Evolutionary conservation across 805 yeast genomes (phyloP).

Genomic region (Yamadazyma paraphyllophila): DNA sequence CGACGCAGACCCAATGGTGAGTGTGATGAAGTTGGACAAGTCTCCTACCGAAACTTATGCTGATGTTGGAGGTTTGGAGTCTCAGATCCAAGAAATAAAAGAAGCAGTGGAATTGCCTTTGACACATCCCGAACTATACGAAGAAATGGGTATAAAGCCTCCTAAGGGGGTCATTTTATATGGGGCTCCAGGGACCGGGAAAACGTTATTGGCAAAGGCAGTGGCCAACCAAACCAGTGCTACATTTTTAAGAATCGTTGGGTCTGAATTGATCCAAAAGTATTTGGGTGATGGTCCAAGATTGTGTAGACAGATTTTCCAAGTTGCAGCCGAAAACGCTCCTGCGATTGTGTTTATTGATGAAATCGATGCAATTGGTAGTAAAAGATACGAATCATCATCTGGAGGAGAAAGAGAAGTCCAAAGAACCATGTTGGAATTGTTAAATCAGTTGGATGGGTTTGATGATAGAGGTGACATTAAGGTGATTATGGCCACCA

Average conservation of each 20-base stretch:
- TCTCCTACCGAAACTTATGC: slow-evolving; percentile 97
- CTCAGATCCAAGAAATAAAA: slow-evolving; percentile 95
- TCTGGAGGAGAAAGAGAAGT: slow-evolving; percentile 97
- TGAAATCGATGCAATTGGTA: slow-evolving; percentile 98
- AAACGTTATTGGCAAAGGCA: slow-evolving; percentile 92
- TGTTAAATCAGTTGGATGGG: slow-evolving; percentile 93
- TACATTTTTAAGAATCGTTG: slow-evolving; percentile 92
- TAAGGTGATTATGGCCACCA: slow-evolving; percentile 97
- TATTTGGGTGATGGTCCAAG: slow-evolving; percentile 98
- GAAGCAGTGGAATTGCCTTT: slow-evolving; percentile 95
- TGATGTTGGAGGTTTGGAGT: slow-evolving; percentile 94
- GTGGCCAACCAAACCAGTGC: slow-evolving; percentile 98
- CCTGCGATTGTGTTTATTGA: slow-evolving; percentile 98
- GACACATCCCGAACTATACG: slow-evolving; percentile 94
- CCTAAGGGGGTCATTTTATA: slow-evolving; percentile 97
- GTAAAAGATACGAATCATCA: slow-evolving; percentile 95
- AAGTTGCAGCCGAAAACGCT: slow-evolving; percentile 94
- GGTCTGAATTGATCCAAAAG: slow-evolving; percentile 94
- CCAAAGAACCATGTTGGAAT: slow-evolving; percentile 96
- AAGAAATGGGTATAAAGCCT: slow-evolving; percentile 98
- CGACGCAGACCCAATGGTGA: slow-evolving; percentile 97
- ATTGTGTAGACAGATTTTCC: slow-evolving; percentile 88
- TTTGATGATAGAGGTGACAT: slow-evolving; percentile 97
- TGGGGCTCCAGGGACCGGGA: slow-evolving; percentile 99
- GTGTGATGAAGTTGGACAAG: slow-evolving; percentile 96